Evolutionary conservation across 1,284 basidiomycete species (phyloP), one percentile per base, ranked within the genome.

Genomic region (Coniferiporia weirii): DNA sequence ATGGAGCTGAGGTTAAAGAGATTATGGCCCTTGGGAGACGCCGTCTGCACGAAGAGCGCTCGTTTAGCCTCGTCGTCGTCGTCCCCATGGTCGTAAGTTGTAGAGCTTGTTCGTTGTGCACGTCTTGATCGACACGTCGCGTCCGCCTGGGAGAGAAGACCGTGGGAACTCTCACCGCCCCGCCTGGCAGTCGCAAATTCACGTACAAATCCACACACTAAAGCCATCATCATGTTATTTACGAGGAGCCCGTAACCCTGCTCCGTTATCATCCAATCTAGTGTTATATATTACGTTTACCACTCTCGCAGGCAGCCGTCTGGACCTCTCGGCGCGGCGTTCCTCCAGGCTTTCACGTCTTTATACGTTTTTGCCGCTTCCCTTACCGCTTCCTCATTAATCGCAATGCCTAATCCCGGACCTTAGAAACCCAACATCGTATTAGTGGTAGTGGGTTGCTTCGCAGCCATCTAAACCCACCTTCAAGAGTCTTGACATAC

Each of bases 351-450:
- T 35, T 69, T 69, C 63, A 76, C 70, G 13, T 69, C 66, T 1
- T 66, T 64, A 62, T 72, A 68, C 20, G 62, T 62, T 55, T 71
- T 71, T 0, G 80, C 77, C 13, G 76, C 76, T 59, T 79, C 74
- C 35, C 85, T 73, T 9, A 91, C 85, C 19, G 86, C 68, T 13
- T 73, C 70, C 70, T 91, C 88, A 67, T 91, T 80, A 62, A 91
- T 78, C 64, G 82, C 75, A 47, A 91, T 81, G 12, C 88, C 89
- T 6, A 91, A 72, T 6, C 89, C 89, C 9, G 84, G 80, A 0
- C 79, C 83, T 82, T 55, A 19, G 38, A 17, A 17, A 15, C 20
- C 38, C n/a, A 44, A 58, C 20, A 43, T 13, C 15, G 15, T 12
- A 13, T 44, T 34, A 12, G 49, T 19, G 27, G 40, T 19, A 32